Percentiles rank a stretch among this genome's conserved stretches.
Conservation (phyloP, 305 asterid genomes). For the Rubia occidens region DNA sequence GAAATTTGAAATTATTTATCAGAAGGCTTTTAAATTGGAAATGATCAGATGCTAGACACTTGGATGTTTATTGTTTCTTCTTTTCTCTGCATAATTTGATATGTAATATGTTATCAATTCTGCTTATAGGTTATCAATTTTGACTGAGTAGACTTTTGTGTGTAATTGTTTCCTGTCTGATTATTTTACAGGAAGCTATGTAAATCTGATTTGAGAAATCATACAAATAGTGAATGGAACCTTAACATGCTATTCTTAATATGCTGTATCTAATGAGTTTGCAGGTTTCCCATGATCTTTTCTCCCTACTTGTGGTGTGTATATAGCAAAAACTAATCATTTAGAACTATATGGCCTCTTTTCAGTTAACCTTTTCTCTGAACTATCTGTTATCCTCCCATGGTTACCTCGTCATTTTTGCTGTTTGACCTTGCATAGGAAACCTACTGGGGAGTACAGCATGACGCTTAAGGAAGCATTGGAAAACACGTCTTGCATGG, state of each 20-base stretch:
- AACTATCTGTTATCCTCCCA: neutral
- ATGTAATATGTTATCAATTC: no score
- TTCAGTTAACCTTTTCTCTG: neutral
- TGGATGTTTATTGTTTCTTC: no score
- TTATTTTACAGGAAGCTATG: no score
- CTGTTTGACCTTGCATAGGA: neutral
- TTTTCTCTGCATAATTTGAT: neutral
- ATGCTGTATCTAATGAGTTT: no score
- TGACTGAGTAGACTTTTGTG: neutral
- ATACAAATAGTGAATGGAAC: neutral
- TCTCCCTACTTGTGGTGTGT: no score
- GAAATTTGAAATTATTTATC: no score
- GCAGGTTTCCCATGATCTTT: no score
- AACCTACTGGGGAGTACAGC: constrained; percentile 4
- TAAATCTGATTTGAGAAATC: neutral
- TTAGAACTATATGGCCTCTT: no score
- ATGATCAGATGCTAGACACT: no score
- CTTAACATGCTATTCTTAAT: neutral
- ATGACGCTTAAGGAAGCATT: constrained; percentile 4
- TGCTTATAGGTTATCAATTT: neutral
- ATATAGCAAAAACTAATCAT: no score
- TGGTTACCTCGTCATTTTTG: neutral
- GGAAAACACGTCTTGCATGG: constrained; percentile 12
- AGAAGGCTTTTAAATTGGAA: no score
- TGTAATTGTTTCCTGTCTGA: no score